These are phyloP conservation scores for Trichosporon sp. DNA, from an alignment of 1,284 basidiomycete species.

Conservation along the genomic window DNA sequence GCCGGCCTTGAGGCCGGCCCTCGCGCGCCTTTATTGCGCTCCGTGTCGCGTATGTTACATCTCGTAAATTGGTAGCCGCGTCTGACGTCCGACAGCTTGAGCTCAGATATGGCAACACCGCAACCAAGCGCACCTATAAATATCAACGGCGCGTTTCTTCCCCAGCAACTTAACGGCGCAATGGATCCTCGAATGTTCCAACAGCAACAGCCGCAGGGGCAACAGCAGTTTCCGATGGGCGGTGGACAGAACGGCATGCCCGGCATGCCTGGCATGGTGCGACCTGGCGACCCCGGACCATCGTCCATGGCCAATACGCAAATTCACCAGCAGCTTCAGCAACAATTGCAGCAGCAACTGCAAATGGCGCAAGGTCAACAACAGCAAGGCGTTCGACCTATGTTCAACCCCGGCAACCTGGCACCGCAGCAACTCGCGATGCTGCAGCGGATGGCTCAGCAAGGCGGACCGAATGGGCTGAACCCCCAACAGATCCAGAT, in stretches of 20 bases:
- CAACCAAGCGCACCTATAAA: conserved; percentile 31
- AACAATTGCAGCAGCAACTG: conserved; percentile 27
- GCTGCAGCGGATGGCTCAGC: conserved; percentile 39
- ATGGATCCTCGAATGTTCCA: conserved; percentile 38
- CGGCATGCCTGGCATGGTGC: conserved; percentile 7
- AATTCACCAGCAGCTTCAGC: conserved; percentile 27
- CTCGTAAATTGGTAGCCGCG: background rate
- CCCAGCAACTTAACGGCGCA: conserved; percentile 26
- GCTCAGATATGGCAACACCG: conserved; percentile 36
- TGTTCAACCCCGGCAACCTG: conserved; percentile 34
- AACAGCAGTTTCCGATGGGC: conserved; percentile 24
- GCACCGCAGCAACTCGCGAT: conserved; percentile 40
- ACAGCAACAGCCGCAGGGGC: conserved; percentile 34
- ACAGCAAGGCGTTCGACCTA: conserved; percentile 24
- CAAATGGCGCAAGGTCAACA: conserved; percentile 24
- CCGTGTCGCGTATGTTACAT: background rate
- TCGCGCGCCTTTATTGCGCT: conserved; percentile 26
- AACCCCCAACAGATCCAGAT: conserved; percentile 44
- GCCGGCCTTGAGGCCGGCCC: conserved; percentile 34
- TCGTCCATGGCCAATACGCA: conserved; percentile 36
- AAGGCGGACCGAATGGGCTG: conserved; percentile 26
- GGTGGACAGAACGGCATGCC: conserved; percentile 20
- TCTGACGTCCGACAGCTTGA: conserved; percentile 17
- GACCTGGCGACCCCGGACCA: conserved; percentile 41
- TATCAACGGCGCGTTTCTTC: conserved; percentile 24